A percentile compares a stretch with the other conserved stretches of the same genome.
These are phyloP conservation scores for Microbotryum silenes-acaulis DNA, from an alignment of 1,284 basidiomycete species.

Conservation along the genomic window DNA sequence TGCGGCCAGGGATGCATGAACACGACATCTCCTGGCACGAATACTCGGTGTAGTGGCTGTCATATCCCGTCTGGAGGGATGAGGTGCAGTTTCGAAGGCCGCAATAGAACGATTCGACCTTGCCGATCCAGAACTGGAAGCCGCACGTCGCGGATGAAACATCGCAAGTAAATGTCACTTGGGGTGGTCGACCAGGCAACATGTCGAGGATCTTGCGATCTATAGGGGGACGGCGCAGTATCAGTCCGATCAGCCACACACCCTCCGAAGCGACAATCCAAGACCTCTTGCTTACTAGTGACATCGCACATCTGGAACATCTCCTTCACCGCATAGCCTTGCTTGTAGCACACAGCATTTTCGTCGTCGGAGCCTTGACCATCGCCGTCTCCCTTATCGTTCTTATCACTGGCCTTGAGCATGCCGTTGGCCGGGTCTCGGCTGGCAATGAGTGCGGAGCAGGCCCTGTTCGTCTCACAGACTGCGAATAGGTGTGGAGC, in stretches of 20 bases:
- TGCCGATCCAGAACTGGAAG: slow-evolving; percentile 96
- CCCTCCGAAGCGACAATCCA: background rate
- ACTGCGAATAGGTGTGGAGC: slow-evolving; percentile 48
- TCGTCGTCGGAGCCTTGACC: slow-evolving; percentile 46
- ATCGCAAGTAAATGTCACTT: slow-evolving; percentile 87
- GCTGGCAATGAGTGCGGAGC: slow-evolving; percentile 60
- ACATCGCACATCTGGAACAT: slow-evolving; percentile 98
- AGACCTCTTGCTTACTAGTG: slow-evolving; percentile 59
- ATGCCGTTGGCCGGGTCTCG: slow-evolving; percentile 37
- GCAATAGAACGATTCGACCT: slow-evolving; percentile 93
- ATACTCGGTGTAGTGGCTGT: slow-evolving; percentile 66
- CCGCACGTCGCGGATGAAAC: slow-evolving; percentile 55
- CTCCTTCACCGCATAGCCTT: slow-evolving; percentile 79
- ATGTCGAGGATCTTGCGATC: slow-evolving; percentile 84
- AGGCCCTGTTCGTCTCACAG: slow-evolving; percentile 71
- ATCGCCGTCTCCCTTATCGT: slow-evolving; percentile 43
- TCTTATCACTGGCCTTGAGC: slow-evolving; percentile 16
- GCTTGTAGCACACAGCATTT: slow-evolving; percentile 90
- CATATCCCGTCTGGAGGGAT: slow-evolving; percentile 48
- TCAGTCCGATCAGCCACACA: no score
- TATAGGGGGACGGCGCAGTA: slow-evolving; percentile 36
- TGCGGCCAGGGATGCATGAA: slow-evolving; percentile 80
- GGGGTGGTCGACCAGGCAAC: slow-evolving; percentile 77
- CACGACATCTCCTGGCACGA: slow-evolving; percentile 76
- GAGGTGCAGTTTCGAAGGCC: slow-evolving; percentile 61